phyloP scores from a whole-genome alignment of 2,329 filamentous ascomycete species.

The Fusarium albosuccineum region DNA sequence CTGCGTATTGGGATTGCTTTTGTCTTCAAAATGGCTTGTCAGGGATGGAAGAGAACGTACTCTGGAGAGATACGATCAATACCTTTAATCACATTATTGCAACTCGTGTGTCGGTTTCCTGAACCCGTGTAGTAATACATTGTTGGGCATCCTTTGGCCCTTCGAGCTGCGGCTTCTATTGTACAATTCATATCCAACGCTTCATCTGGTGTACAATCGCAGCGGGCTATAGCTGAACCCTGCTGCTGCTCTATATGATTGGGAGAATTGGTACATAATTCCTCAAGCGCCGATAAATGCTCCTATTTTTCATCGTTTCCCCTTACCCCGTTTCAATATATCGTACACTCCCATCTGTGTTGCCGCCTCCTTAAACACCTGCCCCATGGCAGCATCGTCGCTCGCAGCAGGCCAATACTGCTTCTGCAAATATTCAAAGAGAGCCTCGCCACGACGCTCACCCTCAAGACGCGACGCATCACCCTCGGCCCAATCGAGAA shows the following conservation, averaged over 20 bases:
- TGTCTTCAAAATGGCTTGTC: too few relatives aligned
- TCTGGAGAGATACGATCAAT: too few relatives aligned
- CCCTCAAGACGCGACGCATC: conserved; percentile 54
- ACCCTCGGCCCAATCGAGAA: conserved; percentile 48
- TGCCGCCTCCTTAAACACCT: conserved; percentile 51
- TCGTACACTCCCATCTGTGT: conserved; percentile 60
- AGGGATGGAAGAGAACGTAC: too few relatives aligned
- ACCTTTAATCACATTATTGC: not conserved
- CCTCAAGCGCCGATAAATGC: conserved; percentile 9
- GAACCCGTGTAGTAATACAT: too few relatives aligned
- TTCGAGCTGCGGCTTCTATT: not conserved
- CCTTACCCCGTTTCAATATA: conserved; percentile 40
- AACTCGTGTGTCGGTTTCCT: not conserved
- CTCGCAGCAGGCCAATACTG: conserved; percentile 51
- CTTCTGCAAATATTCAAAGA: conserved; percentile 59
- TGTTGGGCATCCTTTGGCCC: not conserved
- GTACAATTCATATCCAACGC: conserved; percentile 11
- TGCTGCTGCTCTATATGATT: conserved; percentile 16
- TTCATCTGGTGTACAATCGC: conserved; percentile 23
- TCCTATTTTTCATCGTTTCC: conserved; percentile 25
- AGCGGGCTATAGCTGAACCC: not conserved
- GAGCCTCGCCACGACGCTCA: conserved; percentile 53
- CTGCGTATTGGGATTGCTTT: not conserved
- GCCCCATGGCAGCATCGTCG: conserved; percentile 41
- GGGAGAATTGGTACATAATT: not conserved